These are phyloP conservation scores for Aspergillus conjunctus DNA, from an alignment of 495 filamentous ascomycete genomes.

Conservation along the genomic window DNA sequence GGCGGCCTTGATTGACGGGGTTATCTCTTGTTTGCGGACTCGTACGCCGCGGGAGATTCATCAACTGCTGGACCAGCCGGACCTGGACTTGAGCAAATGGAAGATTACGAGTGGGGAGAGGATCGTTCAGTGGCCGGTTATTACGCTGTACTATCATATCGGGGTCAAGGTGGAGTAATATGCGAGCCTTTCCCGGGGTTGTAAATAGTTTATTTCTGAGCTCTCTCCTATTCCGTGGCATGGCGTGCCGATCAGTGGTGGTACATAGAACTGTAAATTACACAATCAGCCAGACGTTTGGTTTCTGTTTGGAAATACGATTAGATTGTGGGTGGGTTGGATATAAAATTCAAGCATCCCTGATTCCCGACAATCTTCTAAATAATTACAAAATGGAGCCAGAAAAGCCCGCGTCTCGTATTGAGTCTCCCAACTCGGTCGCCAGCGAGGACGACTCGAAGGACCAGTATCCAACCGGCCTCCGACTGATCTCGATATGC, in stretches of 20 bases:
- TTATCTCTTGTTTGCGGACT: conserved; percentile 64
- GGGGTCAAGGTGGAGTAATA: conserved; percentile 1
- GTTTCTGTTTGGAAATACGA: too few relatives aligned
- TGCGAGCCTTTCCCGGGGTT: neutral
- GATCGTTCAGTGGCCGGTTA: conserved; percentile 32
- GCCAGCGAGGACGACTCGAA: too few relatives aligned
- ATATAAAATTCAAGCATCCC: too few relatives aligned
- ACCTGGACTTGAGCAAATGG: conserved; percentile 51
- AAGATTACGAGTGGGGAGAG: conserved; percentile 54
- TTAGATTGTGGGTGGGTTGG: too few relatives aligned
- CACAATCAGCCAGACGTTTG: too few relatives aligned
- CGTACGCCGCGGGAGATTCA: conserved; percentile 65
- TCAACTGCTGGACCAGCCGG: conserved; percentile 54
- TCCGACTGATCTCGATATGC: too few relatives aligned
- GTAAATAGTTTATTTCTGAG: neutral
- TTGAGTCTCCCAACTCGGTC: too few relatives aligned
- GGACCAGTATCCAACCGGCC: too few relatives aligned
- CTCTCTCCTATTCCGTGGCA: neutral
- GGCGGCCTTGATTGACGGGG: conserved; percentile 66
- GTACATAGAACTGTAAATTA: too few relatives aligned
- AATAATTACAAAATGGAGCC: too few relatives aligned
- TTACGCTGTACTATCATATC: conserved; percentile 26
- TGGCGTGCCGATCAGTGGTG: neutral
- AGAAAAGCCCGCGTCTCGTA: too few relatives aligned
- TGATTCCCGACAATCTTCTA: too few relatives aligned